Base-by-base conservation (phyloP, 2,329 filamentous ascomycete genomes). In the Neofusicoccum sp. region DNA sequence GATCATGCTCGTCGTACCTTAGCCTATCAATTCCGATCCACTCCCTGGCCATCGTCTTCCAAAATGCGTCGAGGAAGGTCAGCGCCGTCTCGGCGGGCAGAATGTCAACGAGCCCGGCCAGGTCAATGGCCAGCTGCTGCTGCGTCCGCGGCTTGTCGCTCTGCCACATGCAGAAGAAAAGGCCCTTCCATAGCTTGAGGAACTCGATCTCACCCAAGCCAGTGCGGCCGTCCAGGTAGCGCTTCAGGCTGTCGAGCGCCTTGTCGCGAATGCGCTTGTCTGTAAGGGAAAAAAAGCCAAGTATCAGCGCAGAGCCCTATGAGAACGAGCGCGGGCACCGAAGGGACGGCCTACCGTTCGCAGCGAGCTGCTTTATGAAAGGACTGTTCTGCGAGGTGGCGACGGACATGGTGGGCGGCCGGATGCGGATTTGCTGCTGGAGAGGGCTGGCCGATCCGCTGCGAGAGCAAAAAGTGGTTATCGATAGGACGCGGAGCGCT, bases 141-240 rank as follows among this genome's bases (percentile, higher is more conserved):
- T 97, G 93, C 2, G 90, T 88, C n/a, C 87, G 78, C 9, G 92
- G 88, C 49, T 92, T 90, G 80, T 97, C 93, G 75, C 89, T 91
- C 87, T 96, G 95, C 89, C 91, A 97, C 70, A 95, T 85, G 70
- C 84, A 86, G 82, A 92, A 97, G 80, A 95, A 97, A 20, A 98
- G 84, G 4, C 92, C 93, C 73, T 96, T 96, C 91, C 92, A 96
- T 65, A 98, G 84, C 79, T 96, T 96, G 63, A 93, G 81, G 53
- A 91, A 80, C 65, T 96, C 92, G 66, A 89, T 75, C 41, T 84
- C 79, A 16, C 84, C 78, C 63, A 97, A 84, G 58, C 82, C 59
- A 75, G 80, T 68, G 41, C 84, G 82, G 63, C 84, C 81, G 63
- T 85, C 82, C 72, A 98, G 88, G 80, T 90, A 97, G 53, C 86